Percentiles rank a stretch among this genome's conserved stretches.
phyloP scores from a whole-genome alignment of 225 moss, liverwort and hornwort genomes.

The Sphagnum tenellum region DNA sequence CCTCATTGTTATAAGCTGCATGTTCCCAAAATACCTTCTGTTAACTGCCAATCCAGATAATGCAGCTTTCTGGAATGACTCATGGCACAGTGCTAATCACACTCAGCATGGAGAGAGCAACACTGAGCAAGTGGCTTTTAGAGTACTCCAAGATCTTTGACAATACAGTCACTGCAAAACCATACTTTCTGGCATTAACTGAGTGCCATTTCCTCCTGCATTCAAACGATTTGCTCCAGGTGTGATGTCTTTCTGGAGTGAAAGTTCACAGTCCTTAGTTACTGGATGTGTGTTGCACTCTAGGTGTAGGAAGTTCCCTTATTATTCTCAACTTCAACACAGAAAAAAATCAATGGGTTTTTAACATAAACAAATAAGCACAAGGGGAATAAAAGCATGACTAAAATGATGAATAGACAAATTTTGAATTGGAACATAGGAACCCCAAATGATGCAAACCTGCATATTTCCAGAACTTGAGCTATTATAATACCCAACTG shows the following conservation, averaged over 20 bases:
- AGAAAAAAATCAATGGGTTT: no score
- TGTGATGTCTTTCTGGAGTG: constrained; percentile 6
- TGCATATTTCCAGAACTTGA: no score
- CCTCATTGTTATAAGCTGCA: not conserved
- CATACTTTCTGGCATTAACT: constrained; percentile 62
- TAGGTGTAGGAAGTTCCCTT: no score
- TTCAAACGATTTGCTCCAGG: constrained; percentile 62
- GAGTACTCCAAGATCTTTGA: constrained; percentile 62
- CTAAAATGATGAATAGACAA: no score
- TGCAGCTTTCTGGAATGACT: constrained; percentile 1
- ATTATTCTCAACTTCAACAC: no score
- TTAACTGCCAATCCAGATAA: not conserved
- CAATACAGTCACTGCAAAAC: constrained; percentile 49
- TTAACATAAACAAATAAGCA: no score
- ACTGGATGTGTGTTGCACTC: no score
- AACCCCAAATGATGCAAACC: no score
- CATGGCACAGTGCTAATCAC: constrained; percentile 33
- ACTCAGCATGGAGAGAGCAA: constrained; percentile 60
- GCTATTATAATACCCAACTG: no score
- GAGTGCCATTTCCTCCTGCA: constrained; percentile 81
- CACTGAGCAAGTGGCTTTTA: constrained; percentile 72
- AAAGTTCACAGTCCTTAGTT: no score
- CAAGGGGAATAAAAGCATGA: no score
- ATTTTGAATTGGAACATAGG: no score
- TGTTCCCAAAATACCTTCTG: not conserved